Evolutionary conservation across 1,284 basidiomycete genomes (phyloP).

Genomic region (Quambalaria eucalypti): DNA sequence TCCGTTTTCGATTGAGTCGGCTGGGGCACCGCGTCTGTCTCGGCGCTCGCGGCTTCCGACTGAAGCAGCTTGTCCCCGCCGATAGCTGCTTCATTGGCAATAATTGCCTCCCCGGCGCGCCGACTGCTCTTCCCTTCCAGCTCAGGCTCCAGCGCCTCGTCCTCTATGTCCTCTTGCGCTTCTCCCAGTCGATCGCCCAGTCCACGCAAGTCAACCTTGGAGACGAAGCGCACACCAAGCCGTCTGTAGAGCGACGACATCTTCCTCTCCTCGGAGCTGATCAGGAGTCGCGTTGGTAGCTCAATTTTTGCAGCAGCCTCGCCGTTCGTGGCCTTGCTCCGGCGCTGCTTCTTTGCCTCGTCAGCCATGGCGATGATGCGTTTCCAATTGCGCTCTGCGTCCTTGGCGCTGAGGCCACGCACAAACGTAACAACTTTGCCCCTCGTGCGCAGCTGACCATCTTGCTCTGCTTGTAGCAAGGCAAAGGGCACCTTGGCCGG

Average conservation of each 20-base stretch:
- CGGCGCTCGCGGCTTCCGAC: too few relatives aligned
- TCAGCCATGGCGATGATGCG: not conserved
- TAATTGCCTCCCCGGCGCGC: too few relatives aligned
- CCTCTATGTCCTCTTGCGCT: too few relatives aligned
- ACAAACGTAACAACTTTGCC: slow-evolving; percentile 39
- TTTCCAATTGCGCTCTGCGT: slow-evolving; percentile 5
- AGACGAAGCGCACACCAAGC: slow-evolving; percentile 22
- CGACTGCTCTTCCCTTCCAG: too few relatives aligned
- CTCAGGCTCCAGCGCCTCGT: too few relatives aligned
- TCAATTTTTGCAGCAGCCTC: not conserved
- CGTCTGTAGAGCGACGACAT: slow-evolving; percentile 32
- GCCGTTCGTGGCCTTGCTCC: not conserved
- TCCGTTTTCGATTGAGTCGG: too few relatives aligned
- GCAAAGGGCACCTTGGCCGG: too few relatives aligned
- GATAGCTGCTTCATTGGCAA: too few relatives aligned
- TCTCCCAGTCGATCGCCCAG: too few relatives aligned
- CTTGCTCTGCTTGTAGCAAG: not conserved
- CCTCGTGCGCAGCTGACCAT: slow-evolving; percentile 3
- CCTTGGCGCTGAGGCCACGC: slow-evolving; percentile 17
- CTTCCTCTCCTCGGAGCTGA: slow-evolving; percentile 19
- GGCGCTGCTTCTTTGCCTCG: not conserved
- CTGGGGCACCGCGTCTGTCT: too few relatives aligned
- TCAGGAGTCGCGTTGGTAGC: slow-evolving; percentile 4
- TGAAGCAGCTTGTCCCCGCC: too few relatives aligned
- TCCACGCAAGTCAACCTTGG: too few relatives aligned